phyloP scores from a whole-genome alignment of 225 moss, liverwort and hornwort genomes.

The Climacium dendroides region DNA sequence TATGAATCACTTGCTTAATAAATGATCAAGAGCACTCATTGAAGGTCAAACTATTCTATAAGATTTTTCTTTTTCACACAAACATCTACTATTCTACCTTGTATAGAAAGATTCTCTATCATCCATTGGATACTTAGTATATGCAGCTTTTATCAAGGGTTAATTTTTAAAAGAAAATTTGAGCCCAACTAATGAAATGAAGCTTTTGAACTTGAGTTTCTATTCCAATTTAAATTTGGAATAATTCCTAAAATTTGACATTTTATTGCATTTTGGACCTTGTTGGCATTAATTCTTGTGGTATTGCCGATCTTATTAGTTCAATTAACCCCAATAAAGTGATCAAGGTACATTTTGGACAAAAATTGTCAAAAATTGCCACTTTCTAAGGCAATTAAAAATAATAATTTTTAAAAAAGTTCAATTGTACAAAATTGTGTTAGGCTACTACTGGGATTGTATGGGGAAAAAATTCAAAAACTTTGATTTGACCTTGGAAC shows the following conservation, averaged over 20 bases:
- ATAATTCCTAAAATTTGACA: neutral
- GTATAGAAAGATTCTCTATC: too few species aligned
- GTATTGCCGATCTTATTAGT: neutral
- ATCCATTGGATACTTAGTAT: fast-evolving
- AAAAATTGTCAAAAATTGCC: neutral
- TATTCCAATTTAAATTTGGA: neutral
- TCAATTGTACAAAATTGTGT: neutral
- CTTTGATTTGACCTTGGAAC: too few species aligned
- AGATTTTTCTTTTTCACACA: neutral
- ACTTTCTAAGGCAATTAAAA: neutral
- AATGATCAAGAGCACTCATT: too few species aligned
- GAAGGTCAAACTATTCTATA: fast-evolving
- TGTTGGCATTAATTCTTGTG: neutral
- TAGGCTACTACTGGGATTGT: neutral
- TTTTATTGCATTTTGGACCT: neutral
- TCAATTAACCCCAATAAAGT: neutral
- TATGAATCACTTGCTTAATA: too few species aligned
- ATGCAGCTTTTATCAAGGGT: fast-evolving
- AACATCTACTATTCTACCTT: neutral
- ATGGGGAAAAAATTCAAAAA: neutral
- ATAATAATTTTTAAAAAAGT: neutral
- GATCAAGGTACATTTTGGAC: neutral
- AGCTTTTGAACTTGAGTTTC: neutral
- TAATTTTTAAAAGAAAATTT: neutral
- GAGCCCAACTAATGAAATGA: neutral